Base-by-base conservation (phyloP, 495 filamentous ascomycete species). In the Pseudoneurospora amorphoporcata region DNA sequence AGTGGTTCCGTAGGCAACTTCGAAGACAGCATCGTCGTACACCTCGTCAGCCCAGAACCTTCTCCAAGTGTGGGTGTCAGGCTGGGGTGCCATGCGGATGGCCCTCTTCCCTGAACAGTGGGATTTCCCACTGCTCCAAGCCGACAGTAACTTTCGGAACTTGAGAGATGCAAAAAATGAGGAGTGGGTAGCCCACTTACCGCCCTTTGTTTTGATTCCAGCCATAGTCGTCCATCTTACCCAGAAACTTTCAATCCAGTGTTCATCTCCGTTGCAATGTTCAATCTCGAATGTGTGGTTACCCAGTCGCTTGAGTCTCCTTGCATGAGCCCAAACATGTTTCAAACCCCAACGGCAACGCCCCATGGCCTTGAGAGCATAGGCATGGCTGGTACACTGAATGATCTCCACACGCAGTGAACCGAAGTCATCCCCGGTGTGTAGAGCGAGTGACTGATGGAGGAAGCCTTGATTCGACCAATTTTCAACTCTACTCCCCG, bases 141-240 rank as follows among this genome's bases (percentile, higher is more conserved):
- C n/a, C 17, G n/a, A 47, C 1, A 8, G 7, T 4, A 19, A 8
- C 43, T 19, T 47, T 47, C 2, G 43, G n/a, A 8, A 47, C 43
- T 19, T 19, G n/a, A 19, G 17, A 3, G 3, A 19, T 2, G 43
- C 6, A 17, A 17, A 42, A 7, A 16, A 42, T 17, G 4, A 6
- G 16, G 40, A 41, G 42, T 43, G 6, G 17, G 1, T 2, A n/a
- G 3, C 16, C 17, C 17, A 43, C 42, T 43, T 43, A 8, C 42
- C 1, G 42, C 2, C 42, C 0, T 0, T n/a, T 43, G 42, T 3
- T 0, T 3, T 0, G 17, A n/a, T 43, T 0, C 8, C 2, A 8
- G 17, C 3, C 42, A 8, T 16, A n/a, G 16, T 43, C 16, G 42
- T 43, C 42, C 42, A 43, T 43, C 42, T 43, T 3, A n/a, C 42